Evolutionary conservation across 169 alveolate species (phyloP).

Genomic region (Cryptosporidium andersoni): DNA sequence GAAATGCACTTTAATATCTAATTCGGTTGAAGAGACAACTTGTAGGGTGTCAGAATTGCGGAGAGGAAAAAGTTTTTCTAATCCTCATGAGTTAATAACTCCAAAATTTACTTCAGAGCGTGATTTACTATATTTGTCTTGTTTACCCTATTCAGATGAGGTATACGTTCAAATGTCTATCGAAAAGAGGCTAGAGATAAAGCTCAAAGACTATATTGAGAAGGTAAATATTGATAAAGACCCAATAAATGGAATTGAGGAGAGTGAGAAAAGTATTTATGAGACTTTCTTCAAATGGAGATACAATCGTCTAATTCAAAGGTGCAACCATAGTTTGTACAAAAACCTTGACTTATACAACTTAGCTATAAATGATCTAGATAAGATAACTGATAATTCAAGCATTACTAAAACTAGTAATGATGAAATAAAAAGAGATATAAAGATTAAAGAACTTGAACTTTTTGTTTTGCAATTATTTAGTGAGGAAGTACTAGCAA

Average conservation of each 20-base stretch:
- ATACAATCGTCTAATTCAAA: slow-evolving; percentile 28
- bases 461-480: no score
- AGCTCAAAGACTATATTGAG: slow-evolving; percentile 47
- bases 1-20: no score
- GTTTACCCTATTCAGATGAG: slow-evolving; percentile 1
- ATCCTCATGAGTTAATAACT: neutral
- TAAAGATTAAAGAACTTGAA: no score
- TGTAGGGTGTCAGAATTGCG: neutral
- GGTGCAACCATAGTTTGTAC: neutral
- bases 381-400: neutral
- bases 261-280: slow-evolving; percentile 52
- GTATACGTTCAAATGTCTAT: slow-evolving; percentile 9
- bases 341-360: slow-evolving; percentile 1
- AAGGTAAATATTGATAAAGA: slow-evolving; percentile 30
- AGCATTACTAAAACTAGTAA: no score
- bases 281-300: slow-evolving; percentile 53
- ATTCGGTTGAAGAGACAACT: slow-evolving; percentile 7
- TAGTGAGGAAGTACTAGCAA: no score
- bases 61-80: neutral
- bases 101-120: slow-evolving; percentile 63
- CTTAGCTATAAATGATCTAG: slow-evolving; percentile 30
- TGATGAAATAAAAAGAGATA: no score
- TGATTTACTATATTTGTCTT: slow-evolving; percentile 8
- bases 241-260: slow-evolving; percentile 61
- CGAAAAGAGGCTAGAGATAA: slow-evolving; percentile 1